These are phyloP conservation scores for Diphasiastrum complanatum DNA, from an alignment of 83 land plant genomes.

Conservation along the genomic window DNA sequence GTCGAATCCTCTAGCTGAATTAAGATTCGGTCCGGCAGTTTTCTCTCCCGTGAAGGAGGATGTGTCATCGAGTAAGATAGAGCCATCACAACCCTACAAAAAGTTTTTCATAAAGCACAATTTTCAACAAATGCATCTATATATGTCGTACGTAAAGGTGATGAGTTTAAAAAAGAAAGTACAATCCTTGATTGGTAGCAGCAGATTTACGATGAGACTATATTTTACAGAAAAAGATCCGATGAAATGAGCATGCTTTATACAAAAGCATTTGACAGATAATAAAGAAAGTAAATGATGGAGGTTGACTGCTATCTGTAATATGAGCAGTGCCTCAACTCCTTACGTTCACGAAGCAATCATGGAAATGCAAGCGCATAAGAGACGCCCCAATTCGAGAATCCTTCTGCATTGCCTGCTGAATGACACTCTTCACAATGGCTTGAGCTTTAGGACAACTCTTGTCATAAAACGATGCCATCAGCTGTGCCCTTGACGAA, in stretches of 20 bases:
- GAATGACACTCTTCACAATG: not conserved
- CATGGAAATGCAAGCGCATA: conserved; percentile 17
- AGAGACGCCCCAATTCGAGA: conserved; percentile 21
- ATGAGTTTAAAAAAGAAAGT: too few relatives aligned
- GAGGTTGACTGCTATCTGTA: not conserved
- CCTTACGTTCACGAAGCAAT: conserved; percentile 13
- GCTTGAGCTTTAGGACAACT: conserved; percentile 3
- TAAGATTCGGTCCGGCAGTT: conserved; percentile 34
- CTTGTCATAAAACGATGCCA: not conserved
- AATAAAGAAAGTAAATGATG: not conserved
- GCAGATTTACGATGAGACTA: too few relatives aligned
- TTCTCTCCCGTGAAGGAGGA: conserved; percentile 37
- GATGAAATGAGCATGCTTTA: not conserved
- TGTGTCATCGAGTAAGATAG: conserved; percentile 40
- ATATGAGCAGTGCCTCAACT: not conserved
- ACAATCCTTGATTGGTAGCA: too few relatives aligned
- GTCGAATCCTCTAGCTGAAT: conserved; percentile 43
- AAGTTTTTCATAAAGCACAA: not conserved
- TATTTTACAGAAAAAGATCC: not conserved
- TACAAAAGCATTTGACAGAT: not conserved
- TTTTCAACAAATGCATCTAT: conserved; percentile 20
- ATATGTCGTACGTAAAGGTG: conserved; percentile 1
- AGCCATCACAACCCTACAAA: conserved; percentile 47
- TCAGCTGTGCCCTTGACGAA: conserved; percentile 14
- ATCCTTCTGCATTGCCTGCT: conserved; percentile 1